Conservation (phyloP, 208 protist genomes). For the Wallacemonas collosoma region DNA sequence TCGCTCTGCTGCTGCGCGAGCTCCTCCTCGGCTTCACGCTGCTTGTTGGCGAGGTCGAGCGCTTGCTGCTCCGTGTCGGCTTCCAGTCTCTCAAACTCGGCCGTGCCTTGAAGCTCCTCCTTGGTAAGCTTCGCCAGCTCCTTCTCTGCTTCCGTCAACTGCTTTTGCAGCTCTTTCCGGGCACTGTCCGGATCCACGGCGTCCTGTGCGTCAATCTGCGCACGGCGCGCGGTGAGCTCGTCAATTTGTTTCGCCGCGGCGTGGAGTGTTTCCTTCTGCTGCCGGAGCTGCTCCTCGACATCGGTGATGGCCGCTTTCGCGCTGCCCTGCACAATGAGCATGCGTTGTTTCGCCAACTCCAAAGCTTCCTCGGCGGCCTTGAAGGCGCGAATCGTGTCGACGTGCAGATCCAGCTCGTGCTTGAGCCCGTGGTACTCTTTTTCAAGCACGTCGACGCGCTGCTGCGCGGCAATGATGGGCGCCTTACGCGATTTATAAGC, state of each 20-base stretch:
- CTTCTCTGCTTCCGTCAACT: conserved; percentile 55
- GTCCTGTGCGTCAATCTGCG: conserved; percentile 37
- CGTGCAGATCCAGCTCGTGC: conserved; percentile 45
- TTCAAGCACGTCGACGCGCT: conserved; percentile 41
- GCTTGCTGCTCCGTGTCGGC: conserved; percentile 75
- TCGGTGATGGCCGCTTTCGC: conserved; percentile 32
- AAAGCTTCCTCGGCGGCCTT: conserved; percentile 60
- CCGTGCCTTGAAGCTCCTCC: conserved; percentile 53
- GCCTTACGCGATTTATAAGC: conserved; percentile 42
- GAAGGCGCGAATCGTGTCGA: conserved; percentile 42
- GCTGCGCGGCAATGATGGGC: conserved; percentile 52
- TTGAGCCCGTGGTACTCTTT: conserved; percentile 44
- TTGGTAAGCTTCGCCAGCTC: conserved; percentile 36
- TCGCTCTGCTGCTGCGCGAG: conserved; percentile 47
- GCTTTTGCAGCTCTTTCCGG: conserved; percentile 48
- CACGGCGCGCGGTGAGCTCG: conserved; percentile 34
- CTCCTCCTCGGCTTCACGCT: conserved; percentile 62
- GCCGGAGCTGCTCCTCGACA: conserved; percentile 40
- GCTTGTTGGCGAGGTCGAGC: conserved; percentile 51
- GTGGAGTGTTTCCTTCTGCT: conserved; percentile 29
- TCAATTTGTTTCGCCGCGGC: conserved; percentile 32
- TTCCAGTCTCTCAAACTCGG: conserved; percentile 76
- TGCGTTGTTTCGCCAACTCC: conserved; percentile 48
- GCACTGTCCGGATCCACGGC: conserved; percentile 39
- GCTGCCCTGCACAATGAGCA: conserved; percentile 35